Conservation (phyloP, 1,139 yeast species). For the Hansenula sp. region DNA sequence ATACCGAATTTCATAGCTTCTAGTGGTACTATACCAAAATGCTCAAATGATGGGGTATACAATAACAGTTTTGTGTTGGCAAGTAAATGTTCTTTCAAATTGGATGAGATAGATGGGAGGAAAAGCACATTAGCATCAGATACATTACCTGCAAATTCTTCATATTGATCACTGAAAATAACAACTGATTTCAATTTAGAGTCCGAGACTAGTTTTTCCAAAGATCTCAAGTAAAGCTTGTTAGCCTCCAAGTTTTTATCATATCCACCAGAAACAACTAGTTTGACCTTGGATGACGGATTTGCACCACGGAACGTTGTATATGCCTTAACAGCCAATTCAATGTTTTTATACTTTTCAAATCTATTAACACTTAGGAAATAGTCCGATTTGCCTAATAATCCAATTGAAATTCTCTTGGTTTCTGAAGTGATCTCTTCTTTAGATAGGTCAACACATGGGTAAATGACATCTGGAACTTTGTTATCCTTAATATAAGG, state of each 20-base stretch:
- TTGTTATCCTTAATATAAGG: conserved; percentile 25
- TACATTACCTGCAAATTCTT: conserved; percentile 31
- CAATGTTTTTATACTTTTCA: conserved; percentile 81
- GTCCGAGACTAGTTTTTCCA: conserved; percentile 45
- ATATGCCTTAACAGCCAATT: conserved; percentile 69
- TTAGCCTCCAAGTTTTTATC: conserved; percentile 77
- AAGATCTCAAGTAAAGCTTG: conserved; percentile 62
- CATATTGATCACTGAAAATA: conserved; percentile 36
- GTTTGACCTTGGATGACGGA: conserved; percentile 29
- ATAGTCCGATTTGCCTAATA: conserved; percentile 29
- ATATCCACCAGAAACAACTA: conserved; percentile 90
- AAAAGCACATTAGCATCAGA: conserved; percentile 53
- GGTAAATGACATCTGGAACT: conserved; percentile 76
- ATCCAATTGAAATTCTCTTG: conserved; percentile 11
- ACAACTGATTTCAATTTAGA: conserved; percentile 45
- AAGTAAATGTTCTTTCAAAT: conserved; percentile 62
- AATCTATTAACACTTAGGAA: conserved; percentile 83
- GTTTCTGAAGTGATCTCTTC: conserved; percentile 20
- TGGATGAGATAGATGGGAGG: conserved; percentile 72
- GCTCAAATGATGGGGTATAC: conserved; percentile 91
- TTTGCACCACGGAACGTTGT: conserved; percentile 31
- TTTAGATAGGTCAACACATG: conserved; percentile 63
- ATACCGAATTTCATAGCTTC: conserved; percentile 87
- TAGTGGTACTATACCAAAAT: conserved; percentile 95
- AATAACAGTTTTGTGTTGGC: conserved; percentile 55